A percentile compares a stretch with the other conserved stretches of the same genome.
These are phyloP conservation scores for Ramichloridium luteum DNA, from an alignment of 2,329 filamentous ascomycete genomes.

Conservation along the genomic window DNA sequence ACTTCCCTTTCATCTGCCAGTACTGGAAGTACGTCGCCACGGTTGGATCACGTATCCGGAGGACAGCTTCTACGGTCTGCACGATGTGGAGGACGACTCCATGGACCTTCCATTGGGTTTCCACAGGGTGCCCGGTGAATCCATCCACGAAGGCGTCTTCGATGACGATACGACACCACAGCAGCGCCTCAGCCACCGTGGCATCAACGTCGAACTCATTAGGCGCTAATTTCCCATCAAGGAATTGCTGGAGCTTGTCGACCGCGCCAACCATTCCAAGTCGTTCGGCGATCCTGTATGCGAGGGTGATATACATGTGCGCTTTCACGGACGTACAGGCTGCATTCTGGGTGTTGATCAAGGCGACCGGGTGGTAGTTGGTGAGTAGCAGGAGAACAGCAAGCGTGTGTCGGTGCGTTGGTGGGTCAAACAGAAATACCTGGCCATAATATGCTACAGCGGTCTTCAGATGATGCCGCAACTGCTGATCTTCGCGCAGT, in stretches of 20 bases:
- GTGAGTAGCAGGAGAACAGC: conserved; percentile 4
- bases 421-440: conserved; percentile 3
- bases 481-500: neutral
- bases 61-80: neutral
- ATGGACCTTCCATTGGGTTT: neutral
- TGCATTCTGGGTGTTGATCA: conserved; percentile 4
- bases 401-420: conserved; percentile 4
- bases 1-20: neutral
- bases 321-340: conserved; percentile 7
- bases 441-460: conserved; percentile 2
- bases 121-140: conserved; percentile 1
- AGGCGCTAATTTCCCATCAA: neutral
- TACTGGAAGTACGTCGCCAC: neutral
- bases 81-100: neutral
- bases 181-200: conserved; percentile 1
- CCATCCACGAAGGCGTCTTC: conserved; percentile 5
- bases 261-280: conserved; percentile 2
- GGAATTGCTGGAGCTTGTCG: neutral
- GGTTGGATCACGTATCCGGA: neutral
- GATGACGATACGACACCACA: conserved; percentile 5
- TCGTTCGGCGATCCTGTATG: conserved; percentile 4
- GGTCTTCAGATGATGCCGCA: neutral
- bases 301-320: conserved; percentile 4
- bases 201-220: neutral
- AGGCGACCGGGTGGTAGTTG: conserved; percentile 7